Conservation (phyloP, 495 filamentous ascomycete species). For the Schizothecium vesticola region DNA sequence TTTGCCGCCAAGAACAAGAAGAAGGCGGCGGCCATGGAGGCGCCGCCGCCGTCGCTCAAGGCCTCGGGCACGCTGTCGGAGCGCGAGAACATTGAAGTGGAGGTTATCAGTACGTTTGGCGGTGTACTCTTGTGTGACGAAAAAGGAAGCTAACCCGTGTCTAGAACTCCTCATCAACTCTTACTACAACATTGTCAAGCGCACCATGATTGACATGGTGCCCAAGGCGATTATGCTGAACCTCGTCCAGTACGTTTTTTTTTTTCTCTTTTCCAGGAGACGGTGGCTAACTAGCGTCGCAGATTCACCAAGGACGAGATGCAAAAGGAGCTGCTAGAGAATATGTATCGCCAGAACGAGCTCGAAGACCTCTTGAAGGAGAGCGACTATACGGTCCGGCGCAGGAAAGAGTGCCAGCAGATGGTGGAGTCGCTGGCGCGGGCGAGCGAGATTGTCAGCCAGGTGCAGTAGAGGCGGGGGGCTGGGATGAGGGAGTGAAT, state of each 20-base stretch:
- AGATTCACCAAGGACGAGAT: constrained; percentile 97
- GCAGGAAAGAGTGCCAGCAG: constrained; percentile 97
- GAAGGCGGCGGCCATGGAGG: constrained; percentile 98
- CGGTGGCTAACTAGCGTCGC: constrained; percentile 1
- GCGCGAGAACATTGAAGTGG: constrained; percentile 88
- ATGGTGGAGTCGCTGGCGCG: constrained; percentile 91
- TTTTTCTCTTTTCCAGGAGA: background rate
- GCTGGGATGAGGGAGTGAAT: background rate
- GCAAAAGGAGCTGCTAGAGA: constrained; percentile 96
- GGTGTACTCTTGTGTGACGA: constrained; percentile 8
- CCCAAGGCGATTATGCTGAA: constrained; percentile 99
- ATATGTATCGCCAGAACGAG: constrained; percentile 88
- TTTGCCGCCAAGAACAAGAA: constrained; percentile 99
- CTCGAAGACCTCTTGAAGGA: constrained; percentile 95
- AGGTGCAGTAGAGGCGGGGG: constrained; percentile 65
- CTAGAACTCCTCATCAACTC: constrained; percentile 89
- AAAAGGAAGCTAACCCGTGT: background rate
- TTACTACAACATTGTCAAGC: constrained; percentile 95
- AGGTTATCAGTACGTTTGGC: constrained; percentile 84
- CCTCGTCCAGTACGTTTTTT: constrained; percentile 73
- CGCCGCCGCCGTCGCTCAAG: constrained; percentile 88
- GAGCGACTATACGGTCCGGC: constrained; percentile 90
- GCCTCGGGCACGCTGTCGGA: constrained; percentile 88
- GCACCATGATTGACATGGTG: constrained; percentile 99
- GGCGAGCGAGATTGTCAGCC: constrained; percentile 93